phyloP scores from a whole-genome alignment of 1,139 yeast genomes.

The Tardiomyces digboiensis region DNA sequence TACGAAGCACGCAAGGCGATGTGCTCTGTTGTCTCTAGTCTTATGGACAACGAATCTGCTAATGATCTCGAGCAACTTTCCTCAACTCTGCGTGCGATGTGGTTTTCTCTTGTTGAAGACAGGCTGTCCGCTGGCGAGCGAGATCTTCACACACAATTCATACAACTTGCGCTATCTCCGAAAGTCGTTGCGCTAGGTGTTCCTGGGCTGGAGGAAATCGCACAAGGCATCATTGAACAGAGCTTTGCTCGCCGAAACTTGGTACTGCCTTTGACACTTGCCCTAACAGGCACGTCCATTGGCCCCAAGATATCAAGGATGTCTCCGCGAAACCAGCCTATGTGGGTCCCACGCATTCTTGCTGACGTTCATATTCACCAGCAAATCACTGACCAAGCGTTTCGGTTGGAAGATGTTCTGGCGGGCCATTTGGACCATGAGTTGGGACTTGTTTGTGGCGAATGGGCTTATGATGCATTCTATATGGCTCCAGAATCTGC shows the following conservation, averaged over 20 bases:
- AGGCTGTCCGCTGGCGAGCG: constrained; percentile 60
- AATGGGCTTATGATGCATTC: constrained; percentile 34
- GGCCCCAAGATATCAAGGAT: constrained; percentile 31
- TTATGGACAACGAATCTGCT: constrained; percentile 22
- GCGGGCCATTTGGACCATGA: neutral
- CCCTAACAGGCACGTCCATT: constrained; percentile 29
- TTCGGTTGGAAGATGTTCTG: constrained; percentile 41
- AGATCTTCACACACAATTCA: constrained; percentile 46
- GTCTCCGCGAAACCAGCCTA: constrained; percentile 18
- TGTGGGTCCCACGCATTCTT: constrained; percentile 50
- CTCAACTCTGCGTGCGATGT: constrained; percentile 25
- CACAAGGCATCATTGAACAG: constrained; percentile 23
- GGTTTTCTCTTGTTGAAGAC: constrained; percentile 52
- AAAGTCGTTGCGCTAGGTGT: constrained; percentile 2
- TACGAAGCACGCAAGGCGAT: neutral
- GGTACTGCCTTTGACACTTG: constrained; percentile 46
- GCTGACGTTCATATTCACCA: constrained; percentile 36
- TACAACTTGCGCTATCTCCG: constrained; percentile 35
- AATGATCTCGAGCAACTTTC: neutral
- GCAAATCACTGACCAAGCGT: constrained; percentile 50
- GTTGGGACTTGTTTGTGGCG: neutral
- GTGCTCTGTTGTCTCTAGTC: constrained; percentile 21
- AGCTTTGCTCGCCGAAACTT: constrained; percentile 61
- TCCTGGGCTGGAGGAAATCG: constrained; percentile 15
- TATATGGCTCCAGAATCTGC: constrained; percentile 57